Percentiles rank a stretch among this genome's conserved stretches.
Evolutionary conservation across 805 yeast species (phyloP).

Genomic region (Metschnikowia orientalis): DNA sequence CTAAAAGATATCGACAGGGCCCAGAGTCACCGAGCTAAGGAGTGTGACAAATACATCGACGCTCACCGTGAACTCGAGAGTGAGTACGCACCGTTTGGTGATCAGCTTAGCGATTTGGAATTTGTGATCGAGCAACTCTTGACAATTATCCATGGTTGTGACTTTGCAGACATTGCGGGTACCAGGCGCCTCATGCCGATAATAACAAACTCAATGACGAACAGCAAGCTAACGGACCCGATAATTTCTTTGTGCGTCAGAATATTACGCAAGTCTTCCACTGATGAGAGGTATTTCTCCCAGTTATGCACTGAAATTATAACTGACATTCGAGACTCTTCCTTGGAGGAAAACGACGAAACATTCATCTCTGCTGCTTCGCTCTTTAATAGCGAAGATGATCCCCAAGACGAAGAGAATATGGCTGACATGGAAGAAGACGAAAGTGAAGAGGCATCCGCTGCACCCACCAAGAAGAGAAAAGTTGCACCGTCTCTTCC

Average conservation of each 20-base stretch:
- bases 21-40: conserved; percentile 12
- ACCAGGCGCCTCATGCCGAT: conserved; percentile 65
- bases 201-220: conserved; percentile 48
- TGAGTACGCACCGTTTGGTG: conserved; percentile 27
- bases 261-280: conserved; percentile 66
- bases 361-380: conserved; percentile 26
- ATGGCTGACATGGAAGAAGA: conserved; percentile 20
- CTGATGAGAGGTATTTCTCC: conserved; percentile 78
- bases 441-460: conserved; percentile 27
- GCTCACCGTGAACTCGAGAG: conserved; percentile 16
- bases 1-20: conserved; percentile 10
- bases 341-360: conserved; percentile 35
- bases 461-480: conserved; percentile 27
- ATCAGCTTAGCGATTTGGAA: conserved; percentile 56
- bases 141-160: conserved; percentile 63
- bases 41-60: conserved; percentile 12
- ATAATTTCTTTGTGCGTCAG: conserved; percentile 54
- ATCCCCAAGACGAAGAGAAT: conserved; percentile 21
- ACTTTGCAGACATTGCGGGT: conserved; percentile 87
- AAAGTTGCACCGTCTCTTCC: conserved; percentile 38
- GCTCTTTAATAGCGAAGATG: conserved; percentile 20
- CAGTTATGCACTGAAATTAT: conserved; percentile 82
- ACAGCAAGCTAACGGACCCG: conserved; percentile 51
- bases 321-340: conserved; percentile 75
- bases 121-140: conserved; percentile 74